Evolutionary conservation across 116 monocot species (phyloP).

Genomic region (Phalaenopsis hybrid): DNA sequence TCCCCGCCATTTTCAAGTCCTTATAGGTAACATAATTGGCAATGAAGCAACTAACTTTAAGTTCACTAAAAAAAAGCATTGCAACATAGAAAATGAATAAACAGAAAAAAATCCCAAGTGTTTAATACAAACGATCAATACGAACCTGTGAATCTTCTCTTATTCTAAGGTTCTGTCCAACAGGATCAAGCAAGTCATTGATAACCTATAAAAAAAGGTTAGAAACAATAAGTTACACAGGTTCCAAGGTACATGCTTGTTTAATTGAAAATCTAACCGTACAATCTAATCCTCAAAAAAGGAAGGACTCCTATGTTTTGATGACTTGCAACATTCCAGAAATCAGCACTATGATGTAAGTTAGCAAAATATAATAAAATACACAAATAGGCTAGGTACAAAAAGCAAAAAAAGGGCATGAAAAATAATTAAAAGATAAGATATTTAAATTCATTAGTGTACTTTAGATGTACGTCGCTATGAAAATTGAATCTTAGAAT

Average conservation of each 20-base stretch:
- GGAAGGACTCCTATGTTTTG: neutral
- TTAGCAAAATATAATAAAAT: neutral
- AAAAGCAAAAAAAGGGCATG: neutral
- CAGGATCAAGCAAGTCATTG: conserved; percentile 95
- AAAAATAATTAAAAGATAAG: too few relatives aligned
- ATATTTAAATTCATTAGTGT: too few relatives aligned
- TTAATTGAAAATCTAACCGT: neutral
- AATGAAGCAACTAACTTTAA: neutral
- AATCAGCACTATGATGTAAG: neutral
- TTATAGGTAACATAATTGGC: neutral
- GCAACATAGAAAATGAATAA: neutral
- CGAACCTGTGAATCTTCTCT: conserved; percentile 93
- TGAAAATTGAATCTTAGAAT: too few relatives aligned
- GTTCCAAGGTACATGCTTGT: neutral
- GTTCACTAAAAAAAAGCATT: neutral
- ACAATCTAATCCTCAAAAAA: neutral
- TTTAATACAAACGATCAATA: neutral
- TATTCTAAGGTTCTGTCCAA: conserved; percentile 92
- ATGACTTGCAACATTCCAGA: neutral
- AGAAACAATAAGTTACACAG: neutral
- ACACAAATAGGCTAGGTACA: neutral
- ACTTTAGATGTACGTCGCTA: too few relatives aligned
- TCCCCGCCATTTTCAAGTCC: neutral
- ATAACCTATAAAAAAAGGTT: conserved; percentile 52
- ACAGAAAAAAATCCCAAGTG: neutral